Evolutionary conservation across 345 rosid genomes (phyloP).

Genomic region (Camelina hispida): DNA sequence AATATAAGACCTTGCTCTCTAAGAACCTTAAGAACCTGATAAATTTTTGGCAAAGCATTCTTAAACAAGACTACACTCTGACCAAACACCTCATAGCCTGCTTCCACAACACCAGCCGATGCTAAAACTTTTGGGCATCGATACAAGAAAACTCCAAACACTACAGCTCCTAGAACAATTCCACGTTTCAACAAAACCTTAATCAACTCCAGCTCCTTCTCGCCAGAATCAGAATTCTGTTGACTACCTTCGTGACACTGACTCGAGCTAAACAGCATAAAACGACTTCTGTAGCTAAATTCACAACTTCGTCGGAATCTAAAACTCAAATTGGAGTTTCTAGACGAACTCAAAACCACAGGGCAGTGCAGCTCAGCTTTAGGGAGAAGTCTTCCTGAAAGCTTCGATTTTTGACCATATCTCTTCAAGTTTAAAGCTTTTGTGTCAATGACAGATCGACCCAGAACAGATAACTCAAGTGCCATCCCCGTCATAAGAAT

Average conservation of each 20-base stretch:
- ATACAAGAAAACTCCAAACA: constrained; percentile 61
- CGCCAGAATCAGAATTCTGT: constrained; percentile 20
- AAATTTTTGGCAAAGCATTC: constrained; percentile 76
- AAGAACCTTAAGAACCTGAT: constrained; percentile 67
- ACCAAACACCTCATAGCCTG: constrained; percentile 72
- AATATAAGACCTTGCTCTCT: constrained; percentile 84
- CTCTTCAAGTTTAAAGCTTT: constrained; percentile 42
- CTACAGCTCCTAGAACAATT: constrained; percentile 63
- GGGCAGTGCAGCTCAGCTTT: constrained; percentile 43
- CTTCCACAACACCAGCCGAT: constrained; percentile 65
- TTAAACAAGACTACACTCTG: constrained; percentile 61
- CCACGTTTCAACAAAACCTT: constrained; percentile 58
- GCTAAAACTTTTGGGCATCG: constrained; percentile 72
- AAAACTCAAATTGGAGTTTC: constrained; percentile 35
- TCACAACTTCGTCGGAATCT: constrained; percentile 23
- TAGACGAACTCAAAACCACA: constrained; percentile 33
- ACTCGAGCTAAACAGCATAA: constrained; percentile 40
- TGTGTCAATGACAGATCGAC: constrained; percentile 49
- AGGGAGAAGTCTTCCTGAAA: constrained; percentile 39
- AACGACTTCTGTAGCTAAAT: constrained; percentile 38
- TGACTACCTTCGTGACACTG: constrained; percentile 38
- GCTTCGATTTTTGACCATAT: constrained; percentile 45
- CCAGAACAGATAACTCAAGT: constrained; percentile 54
- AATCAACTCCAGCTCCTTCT: constrained; percentile 44
- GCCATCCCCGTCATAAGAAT: constrained; percentile 50